A percentile compares a stretch with the other conserved stretches of the same genome.
These are phyloP conservation scores for Colletotrichum chlorophyti DNA, from an alignment of 2,329 filamentous ascomycete genomes.

Conservation along the genomic window DNA sequence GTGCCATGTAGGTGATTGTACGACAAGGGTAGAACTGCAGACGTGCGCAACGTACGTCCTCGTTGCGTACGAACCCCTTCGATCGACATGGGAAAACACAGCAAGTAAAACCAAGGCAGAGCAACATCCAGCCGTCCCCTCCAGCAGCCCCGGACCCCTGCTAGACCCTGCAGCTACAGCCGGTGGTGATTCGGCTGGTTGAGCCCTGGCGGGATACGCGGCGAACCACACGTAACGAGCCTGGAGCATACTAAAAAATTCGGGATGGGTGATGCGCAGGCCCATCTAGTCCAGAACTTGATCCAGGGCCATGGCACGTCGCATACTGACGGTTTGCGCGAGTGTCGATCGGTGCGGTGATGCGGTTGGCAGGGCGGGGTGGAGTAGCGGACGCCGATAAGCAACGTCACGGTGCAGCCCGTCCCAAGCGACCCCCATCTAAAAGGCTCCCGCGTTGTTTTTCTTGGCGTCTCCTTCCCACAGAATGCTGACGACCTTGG, in stretches of 20 bases:
- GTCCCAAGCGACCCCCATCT: neutral
- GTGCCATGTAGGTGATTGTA: neutral
- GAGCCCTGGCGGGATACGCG: neutral
- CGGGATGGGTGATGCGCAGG: neutral
- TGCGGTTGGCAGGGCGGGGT: neutral
- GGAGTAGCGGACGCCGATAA: slow-evolving; percentile 19
- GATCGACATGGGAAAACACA: too few species aligned
- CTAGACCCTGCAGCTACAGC: slow-evolving; percentile 24
- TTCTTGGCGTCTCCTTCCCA: too few species aligned
- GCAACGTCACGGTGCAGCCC: slow-evolving; percentile 27
- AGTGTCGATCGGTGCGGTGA: too few species aligned
- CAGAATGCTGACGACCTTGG: too few species aligned
- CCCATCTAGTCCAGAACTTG: too few species aligned
- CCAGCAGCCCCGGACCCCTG: neutral
- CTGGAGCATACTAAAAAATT: neutral
- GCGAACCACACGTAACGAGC: neutral
- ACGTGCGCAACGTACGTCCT: neutral
- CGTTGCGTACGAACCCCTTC: neutral
- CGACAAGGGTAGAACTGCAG: neutral
- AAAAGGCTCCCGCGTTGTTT: neutral
- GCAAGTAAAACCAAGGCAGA: neutral
- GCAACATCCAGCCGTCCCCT: neutral
- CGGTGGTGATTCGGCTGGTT: neutral
- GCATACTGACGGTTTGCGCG: neutral
- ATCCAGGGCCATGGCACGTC: neutral